phyloP scores from a whole-genome alignment of 202 grass and related monocot species.

The Zoysia matrella region DNA sequence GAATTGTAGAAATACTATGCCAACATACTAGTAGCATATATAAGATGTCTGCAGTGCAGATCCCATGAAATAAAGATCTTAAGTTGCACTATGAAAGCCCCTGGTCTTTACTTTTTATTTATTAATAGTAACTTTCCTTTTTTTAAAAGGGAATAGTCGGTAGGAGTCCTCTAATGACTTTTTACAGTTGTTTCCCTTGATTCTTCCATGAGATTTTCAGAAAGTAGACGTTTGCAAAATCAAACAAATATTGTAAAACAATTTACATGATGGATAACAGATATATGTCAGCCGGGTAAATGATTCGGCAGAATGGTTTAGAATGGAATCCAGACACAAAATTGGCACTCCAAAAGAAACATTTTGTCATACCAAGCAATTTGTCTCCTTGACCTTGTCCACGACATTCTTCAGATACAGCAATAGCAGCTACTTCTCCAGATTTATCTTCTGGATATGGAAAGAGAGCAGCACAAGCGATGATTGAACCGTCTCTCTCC shows the following conservation, averaged over 20 bases:
- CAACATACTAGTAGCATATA: not conserved
- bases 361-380: slow-evolving; percentile 68
- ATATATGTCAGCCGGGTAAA: not conserved
- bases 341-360: not conserved
- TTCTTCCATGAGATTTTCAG: not conserved
- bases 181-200: not conserved
- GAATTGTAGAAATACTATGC: not conserved
- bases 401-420: slow-evolving; percentile 93
- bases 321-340: not conserved
- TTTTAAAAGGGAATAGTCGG: not conserved
- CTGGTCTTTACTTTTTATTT: not conserved
- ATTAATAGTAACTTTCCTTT: not conserved
- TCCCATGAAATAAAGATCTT: not conserved
- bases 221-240: slow-evolving; percentile 24
- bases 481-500: slow-evolving; percentile 91
- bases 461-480: slow-evolving; percentile 88
- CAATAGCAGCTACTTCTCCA: slow-evolving; percentile 92
- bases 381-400: slow-evolving; percentile 95
- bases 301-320: not conserved
- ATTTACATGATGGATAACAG: slow-evolving; percentile 5
- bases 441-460: slow-evolving; percentile 83
- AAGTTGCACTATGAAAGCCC: not conserved
- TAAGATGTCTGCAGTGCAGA: not conserved
- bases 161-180: not conserved
- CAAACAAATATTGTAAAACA: slow-evolving; percentile 11